Evolutionary conservation across 495 filamentous ascomycete genomes (phyloP).

Genomic region (Penicillium turbatum): DNA sequence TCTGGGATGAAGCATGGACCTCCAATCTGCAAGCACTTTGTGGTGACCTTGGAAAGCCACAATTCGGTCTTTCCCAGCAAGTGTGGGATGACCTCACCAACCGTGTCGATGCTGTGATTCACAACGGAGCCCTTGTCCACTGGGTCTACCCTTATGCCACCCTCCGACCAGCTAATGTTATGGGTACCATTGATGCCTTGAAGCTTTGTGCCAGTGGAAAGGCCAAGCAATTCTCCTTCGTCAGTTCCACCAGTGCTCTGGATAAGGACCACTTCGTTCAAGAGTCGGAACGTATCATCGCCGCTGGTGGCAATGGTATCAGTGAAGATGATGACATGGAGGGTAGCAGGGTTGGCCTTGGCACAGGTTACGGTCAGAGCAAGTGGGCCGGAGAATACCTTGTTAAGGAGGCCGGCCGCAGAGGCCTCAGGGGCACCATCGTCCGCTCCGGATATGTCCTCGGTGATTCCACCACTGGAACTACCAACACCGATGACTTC

Average conservation of each 20-base stretch:
- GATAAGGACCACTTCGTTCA: conserved; percentile 77
- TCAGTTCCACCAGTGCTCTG: conserved; percentile 80
- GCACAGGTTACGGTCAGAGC: conserved; percentile 86
- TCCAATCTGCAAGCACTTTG: conserved; percentile 58
- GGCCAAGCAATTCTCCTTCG: conserved; percentile 76
- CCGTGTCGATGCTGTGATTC: conserved; percentile 74
- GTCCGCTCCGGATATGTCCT: conserved; percentile 84
- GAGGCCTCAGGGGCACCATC: conserved; percentile 72
- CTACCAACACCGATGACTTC: conserved; percentile 88
- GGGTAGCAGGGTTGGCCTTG: conserved; percentile 59
- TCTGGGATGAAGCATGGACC: conserved; percentile 74
- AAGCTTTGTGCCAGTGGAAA: conserved; percentile 70
- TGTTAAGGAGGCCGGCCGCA: conserved; percentile 69
- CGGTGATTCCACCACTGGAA: conserved; percentile 67
- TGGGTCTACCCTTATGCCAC: conserved; percentile 81
- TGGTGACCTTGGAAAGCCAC: conserved; percentile 68
- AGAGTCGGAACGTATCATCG: conserved; percentile 58
- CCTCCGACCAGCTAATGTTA: conserved; percentile 73
- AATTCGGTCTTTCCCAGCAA: conserved; percentile 61
- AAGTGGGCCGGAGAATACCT: conserved; percentile 86
- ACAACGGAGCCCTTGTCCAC: conserved; percentile 86
- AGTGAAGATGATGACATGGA: conserved; percentile 62
- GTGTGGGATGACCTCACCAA: conserved; percentile 61
- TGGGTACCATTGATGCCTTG: conserved; percentile 73
- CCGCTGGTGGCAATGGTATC: conserved; percentile 50